phyloP scores from a whole-genome alignment of 306 rosid genomes.

The Prunus kanzakura region DNA sequence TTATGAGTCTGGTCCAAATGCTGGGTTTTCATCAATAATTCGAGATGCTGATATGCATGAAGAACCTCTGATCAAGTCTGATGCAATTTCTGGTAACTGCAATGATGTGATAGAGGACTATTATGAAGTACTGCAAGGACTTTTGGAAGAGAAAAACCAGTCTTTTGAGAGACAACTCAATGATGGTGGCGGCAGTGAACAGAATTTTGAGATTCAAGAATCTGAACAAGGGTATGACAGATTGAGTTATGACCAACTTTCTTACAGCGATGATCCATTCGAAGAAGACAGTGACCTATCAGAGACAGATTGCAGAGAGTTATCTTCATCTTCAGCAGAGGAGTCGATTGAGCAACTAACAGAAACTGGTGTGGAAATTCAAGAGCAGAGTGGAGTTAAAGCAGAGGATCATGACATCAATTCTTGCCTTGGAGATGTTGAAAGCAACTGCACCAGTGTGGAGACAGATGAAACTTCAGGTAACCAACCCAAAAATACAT shows the following conservation, averaged over 20 bases:
- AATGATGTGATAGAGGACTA: conserved; percentile 13
- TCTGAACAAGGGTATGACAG: conserved; percentile 13
- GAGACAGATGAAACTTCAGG: conserved; percentile 24
- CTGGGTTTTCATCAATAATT: conserved; percentile 27
- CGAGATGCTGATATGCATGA: conserved; percentile 27
- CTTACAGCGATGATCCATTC: conserved; percentile 23
- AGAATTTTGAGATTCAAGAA: conserved; percentile 32
- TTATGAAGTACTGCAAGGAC: conserved; percentile 13
- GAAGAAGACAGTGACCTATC: conserved; percentile 24
- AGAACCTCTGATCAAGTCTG: conserved; percentile 34
- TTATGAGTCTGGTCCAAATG: conserved; percentile 28
- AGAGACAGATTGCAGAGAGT: conserved; percentile 14
- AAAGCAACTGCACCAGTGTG: conserved; percentile 10
- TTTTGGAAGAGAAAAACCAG: conserved; percentile 25
- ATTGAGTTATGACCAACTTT: conserved; percentile 30
- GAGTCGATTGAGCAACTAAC: conserved; percentile 18
- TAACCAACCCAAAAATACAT: not conserved
- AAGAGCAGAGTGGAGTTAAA: conserved; percentile 2
- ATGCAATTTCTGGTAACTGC: conserved; percentile 26
- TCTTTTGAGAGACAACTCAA: conserved; percentile 29
- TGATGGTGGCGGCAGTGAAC: conserved; percentile 16
- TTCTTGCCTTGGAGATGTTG: conserved; percentile 8
- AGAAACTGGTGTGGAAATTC: conserved; percentile 1
- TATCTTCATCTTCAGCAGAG: conserved; percentile 9
- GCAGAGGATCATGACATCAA: conserved; percentile 21